A percentile compares a stretch with the other conserved stretches of the same genome.
Evolutionary conservation across 1,284 basidiomycete genomes (phyloP).

Genomic region (Apiotrichum gamsii): DNA sequence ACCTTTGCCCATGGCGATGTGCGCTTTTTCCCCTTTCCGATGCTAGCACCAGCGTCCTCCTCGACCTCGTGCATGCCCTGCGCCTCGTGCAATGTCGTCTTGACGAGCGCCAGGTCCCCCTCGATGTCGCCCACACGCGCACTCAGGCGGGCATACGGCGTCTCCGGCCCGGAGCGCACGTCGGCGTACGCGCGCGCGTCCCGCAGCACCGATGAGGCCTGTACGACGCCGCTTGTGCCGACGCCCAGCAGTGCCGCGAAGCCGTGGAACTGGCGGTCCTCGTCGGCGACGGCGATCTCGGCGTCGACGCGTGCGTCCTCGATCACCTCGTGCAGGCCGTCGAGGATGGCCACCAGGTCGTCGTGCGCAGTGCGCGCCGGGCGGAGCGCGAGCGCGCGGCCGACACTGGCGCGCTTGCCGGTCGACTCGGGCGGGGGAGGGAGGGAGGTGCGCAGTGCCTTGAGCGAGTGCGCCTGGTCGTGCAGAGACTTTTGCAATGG

Average conservation of each 20-base stretch:
- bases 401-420: slow-evolving; percentile 7
- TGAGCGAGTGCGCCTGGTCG: slow-evolving; percentile 38
- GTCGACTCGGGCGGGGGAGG: slow-evolving; percentile 14
- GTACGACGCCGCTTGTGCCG: slow-evolving; percentile 47
- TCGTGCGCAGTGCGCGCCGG: slow-evolving; percentile 23
- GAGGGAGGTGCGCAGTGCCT: slow-evolving; percentile 23
- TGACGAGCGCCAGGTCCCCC: slow-evolving; percentile 62
- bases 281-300: slow-evolving; percentile 74
- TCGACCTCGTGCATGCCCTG: slow-evolving; percentile 29
- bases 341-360: slow-evolving; percentile 54
- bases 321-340: slow-evolving; percentile 67
- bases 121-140: slow-evolving; percentile 66
- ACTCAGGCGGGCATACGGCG: slow-evolving; percentile 52
- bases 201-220: slow-evolving; percentile 49
- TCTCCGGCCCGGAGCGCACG: slow-evolving; percentile 47
- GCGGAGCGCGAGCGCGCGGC: slow-evolving; percentile 19
- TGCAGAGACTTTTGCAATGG: slow-evolving; percentile 40
- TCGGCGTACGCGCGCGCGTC: slow-evolving; percentile 60
- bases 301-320: slow-evolving; percentile 80
- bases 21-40: not conserved
- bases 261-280: slow-evolving; percentile 62
- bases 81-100: slow-evolving; percentile 36
- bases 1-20: slow-evolving; percentile 17
- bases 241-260: slow-evolving; percentile 66
- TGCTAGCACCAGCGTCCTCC: not conserved